Conservation (phyloP, 2,329 filamentous ascomycete species). For the Diplodia intermedia region DNA sequence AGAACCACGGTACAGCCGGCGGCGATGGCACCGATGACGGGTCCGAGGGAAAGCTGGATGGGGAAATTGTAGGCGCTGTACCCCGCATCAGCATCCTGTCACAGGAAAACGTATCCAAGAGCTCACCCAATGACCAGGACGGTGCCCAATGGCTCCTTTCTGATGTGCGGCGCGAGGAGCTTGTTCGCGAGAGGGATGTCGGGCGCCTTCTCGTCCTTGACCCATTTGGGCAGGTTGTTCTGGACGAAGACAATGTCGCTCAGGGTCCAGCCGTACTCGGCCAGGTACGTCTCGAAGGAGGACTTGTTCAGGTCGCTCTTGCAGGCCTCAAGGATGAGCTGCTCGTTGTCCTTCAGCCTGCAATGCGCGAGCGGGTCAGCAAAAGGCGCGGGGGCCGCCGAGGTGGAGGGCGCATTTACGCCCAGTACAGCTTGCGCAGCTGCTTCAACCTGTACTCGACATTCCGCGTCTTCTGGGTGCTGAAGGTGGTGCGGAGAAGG, state of each 20-base stretch:
- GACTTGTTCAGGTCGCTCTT: slow-evolving; percentile 80
- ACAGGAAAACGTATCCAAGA: not conserved
- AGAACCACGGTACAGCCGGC: slow-evolving; percentile 88
- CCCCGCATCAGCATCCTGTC: slow-evolving; percentile 24
- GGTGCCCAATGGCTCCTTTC: slow-evolving; percentile 85
- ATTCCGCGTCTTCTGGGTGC: slow-evolving; percentile 79
- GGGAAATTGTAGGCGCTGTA: slow-evolving; percentile 90
- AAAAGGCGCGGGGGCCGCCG: slow-evolving; percentile 30
- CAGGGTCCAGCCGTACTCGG: slow-evolving; percentile 79
- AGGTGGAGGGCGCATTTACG: slow-evolving; percentile 49
- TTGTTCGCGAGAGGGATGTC: slow-evolving; percentile 74
- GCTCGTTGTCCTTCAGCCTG: slow-evolving; percentile 75
- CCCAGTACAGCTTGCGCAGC: slow-evolving; percentile 96
- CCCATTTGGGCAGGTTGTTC: slow-evolving; percentile 80
- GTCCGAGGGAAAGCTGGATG: slow-evolving; percentile 77
- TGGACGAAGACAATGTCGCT: slow-evolving; percentile 82
- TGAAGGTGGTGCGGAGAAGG: slow-evolving; percentile 72
- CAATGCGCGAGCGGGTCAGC: slow-evolving; percentile 20
- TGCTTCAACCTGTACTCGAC: slow-evolving; percentile 83
- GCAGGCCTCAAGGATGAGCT: slow-evolving; percentile 76
- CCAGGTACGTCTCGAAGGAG: slow-evolving; percentile 73
- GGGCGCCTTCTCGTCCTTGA: slow-evolving; percentile 77
- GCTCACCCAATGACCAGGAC: slow-evolving; percentile 80
- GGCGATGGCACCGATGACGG: slow-evolving; percentile 86
- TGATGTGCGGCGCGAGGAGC: slow-evolving; percentile 74